These are phyloP conservation scores for barrel medic (Medicago truncatula) DNA, from an alignment of 306 rosid species.

Conservation along the genomic window MtrunA17r5.0-ANR NC_053043.1:29465001-29465500, in stretches of 20 bases:
- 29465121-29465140: conserved; percentile 38
- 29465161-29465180: conserved; percentile 68
- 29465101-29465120: conserved; percentile 50
- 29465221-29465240: conserved; percentile 53
- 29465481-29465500: conserved; percentile 55
- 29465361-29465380: conserved; percentile 53
- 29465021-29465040: conserved; percentile 78
- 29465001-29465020: conserved; percentile 62
- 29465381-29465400: conserved; percentile 59
- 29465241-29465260: conserved; percentile 56
- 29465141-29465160: conserved; percentile 63
- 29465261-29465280: conserved; percentile 59
- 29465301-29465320: conserved; percentile 77
- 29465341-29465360: conserved; percentile 43
- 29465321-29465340: conserved; percentile 50
- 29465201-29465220: conserved; percentile 68
- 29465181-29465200: conserved; percentile 70
- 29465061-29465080: conserved; percentile 75
- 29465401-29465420: conserved; percentile 66
- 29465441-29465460: conserved; percentile 51
- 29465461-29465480: conserved; percentile 55
- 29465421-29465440: conserved; percentile 25
- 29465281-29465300: conserved; percentile 73
- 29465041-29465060: conserved; percentile 79
- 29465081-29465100: conserved; percentile 65